Percentiles rank a stretch among this genome's conserved stretches.
Conservation (phyloP, 2,329 filamentous ascomycete genomes). For the Lasiodiplodia sp. region DNA sequence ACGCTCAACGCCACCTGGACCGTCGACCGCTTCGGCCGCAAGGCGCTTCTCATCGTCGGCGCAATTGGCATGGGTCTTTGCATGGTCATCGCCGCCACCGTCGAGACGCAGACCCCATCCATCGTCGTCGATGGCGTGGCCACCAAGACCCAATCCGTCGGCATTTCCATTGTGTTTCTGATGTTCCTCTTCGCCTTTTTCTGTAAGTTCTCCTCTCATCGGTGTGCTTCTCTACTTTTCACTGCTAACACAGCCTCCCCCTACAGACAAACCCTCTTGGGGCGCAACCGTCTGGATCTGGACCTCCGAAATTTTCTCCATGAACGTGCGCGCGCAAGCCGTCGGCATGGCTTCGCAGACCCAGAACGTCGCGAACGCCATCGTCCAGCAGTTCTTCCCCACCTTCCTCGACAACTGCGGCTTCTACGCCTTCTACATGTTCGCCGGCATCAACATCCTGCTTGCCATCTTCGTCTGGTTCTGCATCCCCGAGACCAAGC, state of each 20-base stretch:
- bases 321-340: slow-evolving; percentile 75
- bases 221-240: neutral
- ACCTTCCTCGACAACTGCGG: slow-evolving; percentile 67
- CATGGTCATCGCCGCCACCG: slow-evolving; percentile 71
- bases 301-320: slow-evolving; percentile 73
- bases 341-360: slow-evolving; percentile 70
- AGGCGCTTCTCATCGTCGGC: slow-evolving; percentile 73
- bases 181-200: slow-evolving; percentile 72
- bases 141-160: slow-evolving; percentile 65
- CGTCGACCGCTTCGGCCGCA: slow-evolving; percentile 74
- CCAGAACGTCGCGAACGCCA: slow-evolving; percentile 68
- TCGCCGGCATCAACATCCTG: slow-evolving; percentile 34
- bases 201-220: slow-evolving; percentile 51
- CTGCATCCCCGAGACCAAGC: slow-evolving; percentile 53
- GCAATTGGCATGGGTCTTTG: slow-evolving; percentile 72
- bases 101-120: slow-evolving; percentile 66
- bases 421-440: slow-evolving; percentile 65
- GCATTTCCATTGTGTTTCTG: slow-evolving; percentile 73
- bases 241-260: slow-evolving; percentile 38
- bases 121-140: slow-evolving; percentile 48
- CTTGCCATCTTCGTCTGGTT: slow-evolving; percentile 43
- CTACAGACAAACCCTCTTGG: slow-evolving; percentile 70
- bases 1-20: slow-evolving; percentile 78
- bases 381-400: slow-evolving; percentile 76
- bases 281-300: slow-evolving; percentile 75